These are phyloP conservation scores for Tetrahymena malaccensis DNA, from an alignment of 73 alveolate species.

Conservation along the genomic window DNA sequence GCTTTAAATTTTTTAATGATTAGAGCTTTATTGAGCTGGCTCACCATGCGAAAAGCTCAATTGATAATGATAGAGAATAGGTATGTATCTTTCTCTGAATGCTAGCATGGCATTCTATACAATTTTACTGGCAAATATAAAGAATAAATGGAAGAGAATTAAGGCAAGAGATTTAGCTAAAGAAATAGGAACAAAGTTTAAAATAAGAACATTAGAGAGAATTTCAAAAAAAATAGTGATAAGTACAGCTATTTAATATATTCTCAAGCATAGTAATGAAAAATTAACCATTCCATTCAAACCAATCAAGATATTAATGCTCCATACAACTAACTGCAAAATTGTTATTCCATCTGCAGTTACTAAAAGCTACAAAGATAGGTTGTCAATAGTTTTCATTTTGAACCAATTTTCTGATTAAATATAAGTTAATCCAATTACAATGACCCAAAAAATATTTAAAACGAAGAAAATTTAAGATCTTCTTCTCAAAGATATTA, in stretches of 20 bases:
- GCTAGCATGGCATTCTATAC: background rate
- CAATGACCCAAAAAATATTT: background rate
- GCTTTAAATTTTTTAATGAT: background rate
- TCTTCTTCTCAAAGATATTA: background rate
- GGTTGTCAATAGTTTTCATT: background rate
- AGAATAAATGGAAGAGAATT: background rate
- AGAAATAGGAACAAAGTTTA: background rate
- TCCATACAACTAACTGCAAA: background rate
- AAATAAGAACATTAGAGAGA: background rate
- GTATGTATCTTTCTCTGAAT: background rate
- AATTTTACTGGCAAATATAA: background rate
- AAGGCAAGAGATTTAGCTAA: background rate
- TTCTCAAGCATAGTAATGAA: background rate
- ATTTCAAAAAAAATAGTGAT: background rate
- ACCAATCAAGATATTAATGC: background rate
- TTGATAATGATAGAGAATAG: background rate
- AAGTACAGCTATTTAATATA: background rate
- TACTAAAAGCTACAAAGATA: background rate
- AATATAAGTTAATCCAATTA: background rate
- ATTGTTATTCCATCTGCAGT: background rate
- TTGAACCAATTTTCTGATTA: background rate
- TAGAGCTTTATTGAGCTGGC: background rate
- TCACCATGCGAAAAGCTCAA: background rate
- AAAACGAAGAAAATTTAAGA: background rate
- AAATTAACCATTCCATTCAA: background rate